A percentile compares a stretch with the other conserved stretches of the same genome.
Conservation (phyloP, 1,139 yeast genomes). For the Magnusiomyces magnusii region DNA sequence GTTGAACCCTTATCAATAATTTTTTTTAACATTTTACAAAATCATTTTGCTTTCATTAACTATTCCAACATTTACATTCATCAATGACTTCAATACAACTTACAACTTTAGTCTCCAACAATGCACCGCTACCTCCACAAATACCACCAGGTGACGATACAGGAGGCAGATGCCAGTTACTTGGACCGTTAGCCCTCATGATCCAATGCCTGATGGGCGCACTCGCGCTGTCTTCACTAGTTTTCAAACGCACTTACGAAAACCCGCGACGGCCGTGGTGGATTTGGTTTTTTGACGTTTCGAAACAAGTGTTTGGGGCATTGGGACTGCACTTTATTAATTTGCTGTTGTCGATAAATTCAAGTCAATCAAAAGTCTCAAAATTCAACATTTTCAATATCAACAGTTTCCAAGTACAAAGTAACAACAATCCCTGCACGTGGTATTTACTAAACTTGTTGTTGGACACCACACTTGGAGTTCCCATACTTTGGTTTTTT, state of each 20-base stretch:
- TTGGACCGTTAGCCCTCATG: conserved; percentile 39
- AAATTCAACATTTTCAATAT: too few species aligned
- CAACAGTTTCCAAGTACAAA: too few species aligned
- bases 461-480: conserved; percentile 93
- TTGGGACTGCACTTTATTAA: conserved; percentile 76
- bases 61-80: too few species aligned
- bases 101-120: too few species aligned
- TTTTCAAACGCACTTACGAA: conserved; percentile 70
- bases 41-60: too few species aligned
- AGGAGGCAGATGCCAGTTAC: conserved; percentile 32
- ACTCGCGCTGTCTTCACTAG: conserved; percentile 63
- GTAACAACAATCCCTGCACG: conserved; percentile 35
- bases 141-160: conserved; percentile 9
- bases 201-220: conserved; percentile 51
- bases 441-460: conserved; percentile 89
- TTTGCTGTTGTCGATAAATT: conserved; percentile 59
- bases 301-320: conserved; percentile 85
- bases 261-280: conserved; percentile 81
- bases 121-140: background rate
- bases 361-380: conserved; percentile 32
- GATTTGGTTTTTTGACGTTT: conserved; percentile 84
- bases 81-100: too few species aligned
- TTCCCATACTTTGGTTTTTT: conserved; percentile 62
- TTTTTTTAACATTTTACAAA: too few species aligned
- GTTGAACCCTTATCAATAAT: too few species aligned